Base-by-base conservation (phyloP, 2,329 filamentous ascomycete genomes). In the Fusarium heterosporum region DNA sequence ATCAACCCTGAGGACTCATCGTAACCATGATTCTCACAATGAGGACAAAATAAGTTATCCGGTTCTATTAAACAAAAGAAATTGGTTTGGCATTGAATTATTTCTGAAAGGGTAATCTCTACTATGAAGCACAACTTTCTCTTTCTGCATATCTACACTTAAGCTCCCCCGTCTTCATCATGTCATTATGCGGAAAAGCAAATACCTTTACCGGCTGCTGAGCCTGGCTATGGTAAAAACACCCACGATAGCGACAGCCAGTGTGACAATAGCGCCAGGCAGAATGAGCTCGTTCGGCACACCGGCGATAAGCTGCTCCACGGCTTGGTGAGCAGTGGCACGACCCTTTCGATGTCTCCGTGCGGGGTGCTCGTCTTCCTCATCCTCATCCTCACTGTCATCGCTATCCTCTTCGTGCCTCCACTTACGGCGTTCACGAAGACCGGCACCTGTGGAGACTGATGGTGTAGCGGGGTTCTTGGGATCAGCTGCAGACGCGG, bases 261-360 rank as follows among this genome's bases (percentile, higher is more conserved):
- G 81, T n/a, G 94, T 94, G 57, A 96, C 93, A 76, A 99, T 95
- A 19, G 96, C 96, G 69, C 96, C 96, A 0, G 96, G 96, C 40
- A 98, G 86, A 17, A 99, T 84, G 54, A 98, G 83, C 74, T 99
- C 96, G 75, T 99, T 99, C 10, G 96, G 93, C 32, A 99, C 91
- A 54, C 96, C 96, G 3, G 90, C 86, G 75, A 99, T 95, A 59
- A 97, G 82, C 79, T 97, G 93, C 61, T 95, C 89, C 51, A 89
- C 85, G 55, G 87, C 81, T 25, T 75, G 75, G 58, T 89, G 85
- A 55, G 87, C 81, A 17, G 75, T 76, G 34, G 74, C 69, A 60
- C 78, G 78, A 22, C 74, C 72, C 55, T 78, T 76, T 47, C 80
- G 34, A 16, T 36, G 78, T 49, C 84, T 81, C 68, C 83, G 82